Percentiles rank a stretch among this genome's conserved stretches.
phyloP scores from a whole-genome alignment of 176 grass and related monocot species.

The Typha latifolia region DNA sequence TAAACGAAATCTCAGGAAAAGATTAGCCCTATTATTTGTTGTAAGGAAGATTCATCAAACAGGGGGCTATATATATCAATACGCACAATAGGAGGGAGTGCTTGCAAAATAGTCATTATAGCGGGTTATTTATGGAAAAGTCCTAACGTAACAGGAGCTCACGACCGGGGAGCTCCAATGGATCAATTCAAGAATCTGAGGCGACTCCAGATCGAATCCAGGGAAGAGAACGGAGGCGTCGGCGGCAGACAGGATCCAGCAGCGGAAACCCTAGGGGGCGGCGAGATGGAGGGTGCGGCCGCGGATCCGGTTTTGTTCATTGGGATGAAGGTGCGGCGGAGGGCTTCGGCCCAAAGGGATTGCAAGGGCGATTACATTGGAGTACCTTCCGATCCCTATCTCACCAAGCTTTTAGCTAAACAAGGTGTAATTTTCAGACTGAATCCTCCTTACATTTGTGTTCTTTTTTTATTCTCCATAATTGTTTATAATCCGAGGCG shows the following conservation, averaged over 20 bases:
- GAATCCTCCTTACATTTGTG: not conserved
- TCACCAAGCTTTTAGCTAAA: conserved; percentile 76
- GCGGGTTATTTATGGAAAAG: too few species aligned
- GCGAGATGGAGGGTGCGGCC: conserved; percentile 8
- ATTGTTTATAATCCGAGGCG: not conserved
- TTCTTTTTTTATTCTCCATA: not conserved
- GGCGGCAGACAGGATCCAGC: conserved; percentile 12
- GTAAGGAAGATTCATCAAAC: too few species aligned
- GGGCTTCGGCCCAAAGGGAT: conserved; percentile 44
- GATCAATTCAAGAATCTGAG: conserved; percentile 58
- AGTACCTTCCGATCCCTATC: conserved; percentile 55
- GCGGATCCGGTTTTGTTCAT: conserved; percentile 34
- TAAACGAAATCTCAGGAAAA: too few species aligned
- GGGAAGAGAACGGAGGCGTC: conserved; percentile 18
- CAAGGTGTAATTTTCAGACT: conserved; percentile 33
- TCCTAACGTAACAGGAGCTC: not conserved
- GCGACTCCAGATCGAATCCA: conserved; percentile 49
- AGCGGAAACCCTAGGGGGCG: not conserved
- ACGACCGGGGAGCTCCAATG: conserved; percentile 29
- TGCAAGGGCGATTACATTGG: conserved; percentile 88
- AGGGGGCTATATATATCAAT: too few species aligned
- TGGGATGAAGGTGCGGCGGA: conserved; percentile 60
- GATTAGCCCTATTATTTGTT: too few species aligned
- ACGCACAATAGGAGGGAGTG: too few species aligned
- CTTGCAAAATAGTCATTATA: too few species aligned